phyloP scores from a whole-genome alignment of 495 filamentous ascomycete species.

The Penicillium dipodomyicola region DNA sequence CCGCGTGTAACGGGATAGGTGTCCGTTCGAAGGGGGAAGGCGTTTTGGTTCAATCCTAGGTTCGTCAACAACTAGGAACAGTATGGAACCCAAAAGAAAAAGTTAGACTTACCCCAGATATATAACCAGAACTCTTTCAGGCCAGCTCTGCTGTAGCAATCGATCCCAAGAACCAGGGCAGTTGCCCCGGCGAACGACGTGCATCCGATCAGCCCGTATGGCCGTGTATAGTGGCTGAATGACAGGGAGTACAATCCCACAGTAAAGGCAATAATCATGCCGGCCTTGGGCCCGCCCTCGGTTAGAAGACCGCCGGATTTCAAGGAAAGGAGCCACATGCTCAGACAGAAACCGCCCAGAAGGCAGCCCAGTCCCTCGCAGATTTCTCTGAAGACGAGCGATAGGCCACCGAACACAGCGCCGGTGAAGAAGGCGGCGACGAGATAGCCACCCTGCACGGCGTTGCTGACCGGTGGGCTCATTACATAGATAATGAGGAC shows the following conservation, averaged over 20 bases:
- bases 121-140: slow-evolving; percentile 96
- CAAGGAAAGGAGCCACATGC: slow-evolving; percentile 87
- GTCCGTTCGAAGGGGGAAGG: slow-evolving; percentile 70
- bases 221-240: slow-evolving; percentile 74
- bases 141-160: slow-evolving; percentile 86
- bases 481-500: slow-evolving; percentile 89
- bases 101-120: slow-evolving; percentile 66
- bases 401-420: slow-evolving; percentile 68
- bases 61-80: slow-evolving; percentile 10
- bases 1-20: slow-evolving; percentile 87
- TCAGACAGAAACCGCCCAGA: slow-evolving; percentile 81
- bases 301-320: slow-evolving; percentile 72
- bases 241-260: slow-evolving; percentile 66
- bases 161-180: slow-evolving; percentile 74
- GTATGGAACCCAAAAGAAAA: neutral
- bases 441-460: slow-evolving; percentile 83
- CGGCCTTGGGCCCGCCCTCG: slow-evolving; percentile 57
- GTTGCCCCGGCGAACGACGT: slow-evolving; percentile 84
- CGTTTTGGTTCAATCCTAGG: slow-evolving; percentile 66
- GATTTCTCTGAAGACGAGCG: slow-evolving; percentile 79
- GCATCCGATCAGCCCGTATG: slow-evolving; percentile 69
- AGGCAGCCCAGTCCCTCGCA: slow-evolving; percentile 85
- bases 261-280: slow-evolving; percentile 73
- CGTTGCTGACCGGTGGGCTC: slow-evolving; percentile 71
- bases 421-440: slow-evolving; percentile 77